Evolutionary conservation across 1,139 yeast species (phyloP), one percentile per base, ranked within the genome.

Genomic region (Debaryomyces udenii): DNA sequence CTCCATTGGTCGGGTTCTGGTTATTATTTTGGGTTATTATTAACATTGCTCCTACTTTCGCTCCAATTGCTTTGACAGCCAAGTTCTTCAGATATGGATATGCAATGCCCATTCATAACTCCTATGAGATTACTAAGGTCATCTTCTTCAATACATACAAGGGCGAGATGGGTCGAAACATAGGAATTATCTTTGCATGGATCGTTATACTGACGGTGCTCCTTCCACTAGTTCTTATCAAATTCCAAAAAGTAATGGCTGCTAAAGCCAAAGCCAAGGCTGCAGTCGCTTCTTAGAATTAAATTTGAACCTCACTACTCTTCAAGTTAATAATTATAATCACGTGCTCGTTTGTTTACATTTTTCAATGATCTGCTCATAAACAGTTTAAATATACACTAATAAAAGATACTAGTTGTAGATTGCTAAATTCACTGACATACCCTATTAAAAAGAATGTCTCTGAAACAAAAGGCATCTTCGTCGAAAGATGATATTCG

Each of bases 1-100:
- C 76, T 1, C 75, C 76, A 11, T 46, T 69, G 28, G 48, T 71
- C 17, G 77, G 76, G 3, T 70, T 70, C 52, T 69, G 74, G 74
- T 51, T 68, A 48, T 57, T 69, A 39, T 66, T 67, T 41, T 68
- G 74, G 74, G 74, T 69, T 32, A 58, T 69, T 41, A 36, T 55
- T 31, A 69, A 68, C 47, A 68, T 69, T 40, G 52, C 73, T 2
- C 66, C 73, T 9, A 66, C 74, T 1, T 69, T 66, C 45, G 51
- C 68, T 6, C 73, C 74, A 4, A 51, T 68, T 33, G 71, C 66
- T 0, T 57, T 69, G 35, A 49, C 56, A 23, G 64, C 74, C 5
- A 41, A 59, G 34, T 64, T 68, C 38, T 69, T 48, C 52, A 51
- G 73, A 33, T 69, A 59, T 45, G 72, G 73, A 9, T 69, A 68